Evolutionary conservation across 2,329 filamentous ascomycete genomes (phyloP), one percentile per base, ranked within the genome.

Genomic region (Knufia petricola): DNA sequence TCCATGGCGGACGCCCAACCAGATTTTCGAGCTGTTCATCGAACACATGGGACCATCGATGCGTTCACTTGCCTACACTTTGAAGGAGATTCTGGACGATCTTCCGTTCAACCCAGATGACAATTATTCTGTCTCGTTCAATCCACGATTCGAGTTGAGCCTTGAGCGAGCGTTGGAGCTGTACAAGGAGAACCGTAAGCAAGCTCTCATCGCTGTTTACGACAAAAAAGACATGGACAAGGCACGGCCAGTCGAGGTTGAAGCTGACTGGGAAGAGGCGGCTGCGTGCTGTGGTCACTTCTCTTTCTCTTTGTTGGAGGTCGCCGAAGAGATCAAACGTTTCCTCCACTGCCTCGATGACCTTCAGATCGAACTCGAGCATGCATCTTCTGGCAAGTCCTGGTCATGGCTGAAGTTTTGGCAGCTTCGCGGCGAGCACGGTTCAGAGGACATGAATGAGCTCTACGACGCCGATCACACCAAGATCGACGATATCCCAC

Each of bases 231-330:
- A 88, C 58, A 73, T 88, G 32, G 79, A 78, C 9, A 79, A 79
- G 50, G 72, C 80, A 2, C 76, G 80, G 36, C 82, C 84, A 0
- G 75, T 87, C 46, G 84, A 84, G 53, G 76, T 90, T 7, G 84
- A 94, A 61, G 92, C 90, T 2, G 92, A 96, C 64, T 88, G 95
- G 50, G 92, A 98, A 64, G 92, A 98, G 65, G 89, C 96, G 9
- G 89, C 90, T 34, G 90, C 92, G n/a, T 94, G 89, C 49, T 98
- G 92, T 61, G 90, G 92, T 0, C 89, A 96, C 66, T 98, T 96
- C 62, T 90, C 86, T 61, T 95, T 92, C 63, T 94, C 85, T 37
- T 72, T 98, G 21, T 79, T 92, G 54, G 85, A 92, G 57, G 90
- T 96, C 61, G 89, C 87, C 0, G 86, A 94, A 61, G 88, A 95